These are phyloP conservation scores for Venturia aucupariae DNA, from an alignment of 2,329 filamentous ascomycete genomes.

Conservation along the genomic window DNA sequence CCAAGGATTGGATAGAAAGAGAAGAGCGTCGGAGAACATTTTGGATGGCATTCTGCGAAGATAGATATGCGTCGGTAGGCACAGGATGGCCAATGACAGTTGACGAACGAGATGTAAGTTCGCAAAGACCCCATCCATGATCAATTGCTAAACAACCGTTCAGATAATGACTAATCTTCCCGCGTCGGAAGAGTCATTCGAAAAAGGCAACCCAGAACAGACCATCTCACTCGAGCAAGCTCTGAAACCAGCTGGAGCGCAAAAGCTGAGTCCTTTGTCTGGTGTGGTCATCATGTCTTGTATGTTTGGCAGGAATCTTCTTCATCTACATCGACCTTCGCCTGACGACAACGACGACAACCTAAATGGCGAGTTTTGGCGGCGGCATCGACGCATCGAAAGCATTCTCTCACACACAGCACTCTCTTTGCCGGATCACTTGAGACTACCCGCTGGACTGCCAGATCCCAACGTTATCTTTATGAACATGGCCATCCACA, in stretches of 20 bases:
- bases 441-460: constrained; percentile 71
- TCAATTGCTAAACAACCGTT: background rate
- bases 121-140: background rate
- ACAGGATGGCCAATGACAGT: constrained; percentile 96
- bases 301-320: constrained; percentile 81
- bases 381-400: constrained; percentile 79
- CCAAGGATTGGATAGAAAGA: constrained; percentile 86
- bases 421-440: constrained; percentile 66
- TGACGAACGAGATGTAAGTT: constrained; percentile 69
- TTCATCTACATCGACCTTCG: constrained; percentile 82
- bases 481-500: constrained; percentile 94
- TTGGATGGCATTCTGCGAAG: constrained; percentile 86
- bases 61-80: constrained; percentile 89
- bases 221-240: constrained; percentile 62
- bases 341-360: constrained; percentile 74
- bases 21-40: constrained; percentile 89
- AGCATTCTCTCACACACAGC: constrained; percentile 83
- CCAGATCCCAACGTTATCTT: constrained; percentile 80
- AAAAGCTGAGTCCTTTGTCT: constrained; percentile 53
- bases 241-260: constrained; percentile 61
- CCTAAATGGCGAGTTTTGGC: constrained; percentile 92
- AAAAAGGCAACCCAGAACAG: constrained; percentile 65
- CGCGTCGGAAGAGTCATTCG: constrained; percentile 72
- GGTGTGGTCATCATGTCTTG: constrained; percentile 78
- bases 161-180: constrained; percentile 77